Evolutionary conservation across 805 yeast species (phyloP).

Genomic region (Wickerhamomyces xylosicus): DNA sequence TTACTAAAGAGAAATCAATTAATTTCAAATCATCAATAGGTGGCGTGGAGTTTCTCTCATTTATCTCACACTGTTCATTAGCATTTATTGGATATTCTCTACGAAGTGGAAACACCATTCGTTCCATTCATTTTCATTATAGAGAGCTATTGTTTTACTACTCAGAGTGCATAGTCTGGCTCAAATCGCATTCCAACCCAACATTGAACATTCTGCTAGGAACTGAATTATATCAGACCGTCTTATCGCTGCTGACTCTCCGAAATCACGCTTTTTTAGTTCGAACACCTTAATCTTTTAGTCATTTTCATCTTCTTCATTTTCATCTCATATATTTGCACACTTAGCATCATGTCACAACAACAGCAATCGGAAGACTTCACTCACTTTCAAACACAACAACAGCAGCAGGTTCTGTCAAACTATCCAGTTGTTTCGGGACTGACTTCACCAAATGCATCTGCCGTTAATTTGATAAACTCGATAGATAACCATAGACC

Average conservation of each 20-base stretch:
- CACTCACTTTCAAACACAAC: neutral
- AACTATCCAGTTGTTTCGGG: neutral
- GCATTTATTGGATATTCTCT: neutral
- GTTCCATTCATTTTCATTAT: neutral
- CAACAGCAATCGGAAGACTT: neutral
- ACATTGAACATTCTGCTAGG: too few species aligned
- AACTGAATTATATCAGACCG: too few species aligned
- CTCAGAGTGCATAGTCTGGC: too few species aligned
- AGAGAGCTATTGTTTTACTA: too few species aligned
- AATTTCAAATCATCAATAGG: too few species aligned
- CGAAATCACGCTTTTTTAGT: too few species aligned
- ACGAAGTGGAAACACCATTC: neutral
- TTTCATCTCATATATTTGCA: neutral
- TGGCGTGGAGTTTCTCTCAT: neutral
- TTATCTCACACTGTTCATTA: too few species aligned
- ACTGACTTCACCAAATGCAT: slow-evolving; percentile 13
- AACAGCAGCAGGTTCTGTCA: neutral
- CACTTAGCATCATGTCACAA: neutral
- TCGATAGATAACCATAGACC: slow-evolving; percentile 7
- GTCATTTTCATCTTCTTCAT: too few species aligned
- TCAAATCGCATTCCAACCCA: too few species aligned
- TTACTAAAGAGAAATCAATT: too few species aligned
- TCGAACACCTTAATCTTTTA: too few species aligned
- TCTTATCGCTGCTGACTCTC: too few species aligned
- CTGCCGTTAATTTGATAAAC: slow-evolving; percentile 7